Evolutionary conservation across 2,329 filamentous ascomycete species (phyloP).

Genomic region (Achaetomium macrosporum): DNA sequence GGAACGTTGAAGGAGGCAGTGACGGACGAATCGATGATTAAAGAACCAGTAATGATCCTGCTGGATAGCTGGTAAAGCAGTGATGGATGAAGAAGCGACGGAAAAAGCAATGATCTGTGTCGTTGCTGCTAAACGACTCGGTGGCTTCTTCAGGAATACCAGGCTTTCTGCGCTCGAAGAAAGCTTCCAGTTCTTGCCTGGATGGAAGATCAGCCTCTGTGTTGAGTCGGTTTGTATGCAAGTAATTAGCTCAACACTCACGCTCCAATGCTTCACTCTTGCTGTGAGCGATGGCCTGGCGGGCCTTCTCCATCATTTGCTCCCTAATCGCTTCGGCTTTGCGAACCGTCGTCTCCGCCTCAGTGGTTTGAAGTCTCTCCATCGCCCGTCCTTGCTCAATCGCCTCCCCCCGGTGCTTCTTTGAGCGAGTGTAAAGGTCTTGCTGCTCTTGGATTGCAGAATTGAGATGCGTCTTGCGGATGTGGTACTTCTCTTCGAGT

Average conservation of each 20-base stretch:
- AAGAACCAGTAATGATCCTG: too few relatives aligned
- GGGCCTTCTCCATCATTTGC: slow-evolving; percentile 27
- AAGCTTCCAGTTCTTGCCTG: too few relatives aligned
- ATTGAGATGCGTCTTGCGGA: slow-evolving; percentile 38
- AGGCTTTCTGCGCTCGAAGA: too few relatives aligned
- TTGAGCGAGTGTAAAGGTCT: slow-evolving; percentile 33
- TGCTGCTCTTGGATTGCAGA: slow-evolving; percentile 43
- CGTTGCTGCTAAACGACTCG: too few relatives aligned
- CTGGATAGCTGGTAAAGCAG: too few relatives aligned
- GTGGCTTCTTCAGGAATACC: too few relatives aligned
- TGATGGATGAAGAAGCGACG: too few relatives aligned
- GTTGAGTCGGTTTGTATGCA: too few relatives aligned
- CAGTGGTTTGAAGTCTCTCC: slow-evolving; percentile 21
- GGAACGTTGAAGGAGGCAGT: too few relatives aligned
- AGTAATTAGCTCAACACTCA: slow-evolving; percentile 13
- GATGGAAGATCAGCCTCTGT: slow-evolving; percentile 2
- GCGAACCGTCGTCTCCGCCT: slow-evolving; percentile 27
- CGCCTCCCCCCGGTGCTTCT: slow-evolving; percentile 30
- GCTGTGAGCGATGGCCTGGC: slow-evolving; percentile 17
- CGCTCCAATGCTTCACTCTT: slow-evolving; percentile 19
- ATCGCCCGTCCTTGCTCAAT: slow-evolving; percentile 33
- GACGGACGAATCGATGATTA: too few relatives aligned
- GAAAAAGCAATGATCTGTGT: too few relatives aligned
- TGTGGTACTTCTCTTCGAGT: slow-evolving; percentile 33
- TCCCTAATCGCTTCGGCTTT: slow-evolving; percentile 31